phyloP scores from a whole-genome alignment of 2,329 filamentous ascomycete genomes.

The Cladorrhinum sp. region DNA sequence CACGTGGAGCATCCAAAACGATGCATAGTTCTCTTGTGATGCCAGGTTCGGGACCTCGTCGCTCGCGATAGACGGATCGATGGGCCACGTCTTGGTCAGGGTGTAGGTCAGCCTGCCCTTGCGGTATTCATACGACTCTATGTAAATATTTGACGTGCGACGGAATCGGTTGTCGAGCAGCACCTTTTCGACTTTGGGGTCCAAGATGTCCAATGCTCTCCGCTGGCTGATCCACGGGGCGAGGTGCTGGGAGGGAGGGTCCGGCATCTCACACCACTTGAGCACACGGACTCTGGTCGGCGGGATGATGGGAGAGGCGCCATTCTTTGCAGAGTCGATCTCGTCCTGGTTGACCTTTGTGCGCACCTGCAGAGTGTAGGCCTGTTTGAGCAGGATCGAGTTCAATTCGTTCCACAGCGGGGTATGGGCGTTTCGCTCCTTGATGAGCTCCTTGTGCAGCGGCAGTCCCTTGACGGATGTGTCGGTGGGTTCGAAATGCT shows the following conservation, averaged over 20 bases:
- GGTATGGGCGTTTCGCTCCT: slow-evolving; percentile 31
- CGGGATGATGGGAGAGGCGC: slow-evolving; percentile 24
- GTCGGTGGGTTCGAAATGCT: slow-evolving; percentile 41
- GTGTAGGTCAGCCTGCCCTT: slow-evolving; percentile 48
- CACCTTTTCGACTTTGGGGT: slow-evolving; percentile 46
- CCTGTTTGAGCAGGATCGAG: slow-evolving; percentile 53
- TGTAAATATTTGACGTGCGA: slow-evolving; percentile 52
- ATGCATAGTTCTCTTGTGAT: slow-evolving; percentile 46
- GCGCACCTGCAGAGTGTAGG: slow-evolving; percentile 54
- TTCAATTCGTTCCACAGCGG: slow-evolving; percentile 52
- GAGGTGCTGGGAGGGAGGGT: slow-evolving; percentile 48
- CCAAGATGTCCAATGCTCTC: slow-evolving; percentile 55
- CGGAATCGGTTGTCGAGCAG: slow-evolving; percentile 53
- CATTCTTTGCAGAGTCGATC: background rate
- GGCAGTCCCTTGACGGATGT: slow-evolving; percentile 21
- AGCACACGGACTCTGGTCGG: slow-evolving; percentile 44
- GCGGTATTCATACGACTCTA: slow-evolving; percentile 54
- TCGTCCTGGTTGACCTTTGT: slow-evolving; percentile 48
- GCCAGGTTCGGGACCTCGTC: slow-evolving; percentile 41
- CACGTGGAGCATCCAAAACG: slow-evolving; percentile 54
- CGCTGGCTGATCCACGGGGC: slow-evolving; percentile 46
- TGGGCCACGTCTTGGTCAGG: slow-evolving; percentile 38
- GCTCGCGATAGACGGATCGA: slow-evolving; percentile 32
- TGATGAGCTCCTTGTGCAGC: slow-evolving; percentile 27
- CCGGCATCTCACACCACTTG: slow-evolving; percentile 60